A percentile compares a stretch with the other conserved stretches of the same genome.
Evolutionary conservation across 257 asterid species (phyloP).

Genomic region (Solanum dulcamara): DNA sequence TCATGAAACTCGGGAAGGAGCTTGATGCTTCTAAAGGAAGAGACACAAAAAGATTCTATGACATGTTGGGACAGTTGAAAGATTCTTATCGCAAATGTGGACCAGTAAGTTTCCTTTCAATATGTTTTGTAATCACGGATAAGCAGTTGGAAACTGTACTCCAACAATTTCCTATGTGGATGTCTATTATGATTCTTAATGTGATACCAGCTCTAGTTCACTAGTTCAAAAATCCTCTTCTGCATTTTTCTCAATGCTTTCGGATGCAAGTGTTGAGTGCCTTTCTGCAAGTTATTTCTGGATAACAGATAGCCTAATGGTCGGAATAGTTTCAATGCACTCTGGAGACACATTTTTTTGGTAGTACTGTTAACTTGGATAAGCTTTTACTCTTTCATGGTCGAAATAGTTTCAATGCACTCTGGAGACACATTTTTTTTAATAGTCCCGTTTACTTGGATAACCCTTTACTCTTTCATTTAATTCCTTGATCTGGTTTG

Average conservation of each 20-base stretch:
- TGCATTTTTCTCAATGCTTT: background rate
- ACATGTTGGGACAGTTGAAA: conserved; percentile 43
- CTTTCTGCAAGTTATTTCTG: background rate
- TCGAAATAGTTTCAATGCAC: background rate
- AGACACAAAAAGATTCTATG: conserved; percentile 48
- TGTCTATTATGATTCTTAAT: background rate
- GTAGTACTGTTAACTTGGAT: background rate
- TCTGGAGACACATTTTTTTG: background rate
- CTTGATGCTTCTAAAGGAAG: conserved; percentile 54
- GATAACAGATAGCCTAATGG: background rate
- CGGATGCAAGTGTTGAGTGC: background rate
- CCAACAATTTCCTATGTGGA: background rate
- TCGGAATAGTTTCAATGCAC: background rate
- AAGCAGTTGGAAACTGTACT: background rate
- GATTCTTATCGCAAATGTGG: conserved; percentile 70
- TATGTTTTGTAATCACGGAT: conserved; percentile 1
- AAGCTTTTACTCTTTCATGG: background rate
- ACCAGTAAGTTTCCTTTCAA: conserved; percentile 35
- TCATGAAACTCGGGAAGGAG: conserved; percentile 55
- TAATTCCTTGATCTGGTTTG: background rate
- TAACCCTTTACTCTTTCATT: background rate
- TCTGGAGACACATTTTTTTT: background rate
- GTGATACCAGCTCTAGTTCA: background rate
- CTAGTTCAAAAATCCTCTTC: background rate
- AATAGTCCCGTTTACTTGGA: background rate